Evolutionary conservation across 2,329 filamentous ascomycete genomes (phyloP), one percentile per base, ranked within the genome.

Genomic region (Fusarium pseudocircinatum): DNA sequence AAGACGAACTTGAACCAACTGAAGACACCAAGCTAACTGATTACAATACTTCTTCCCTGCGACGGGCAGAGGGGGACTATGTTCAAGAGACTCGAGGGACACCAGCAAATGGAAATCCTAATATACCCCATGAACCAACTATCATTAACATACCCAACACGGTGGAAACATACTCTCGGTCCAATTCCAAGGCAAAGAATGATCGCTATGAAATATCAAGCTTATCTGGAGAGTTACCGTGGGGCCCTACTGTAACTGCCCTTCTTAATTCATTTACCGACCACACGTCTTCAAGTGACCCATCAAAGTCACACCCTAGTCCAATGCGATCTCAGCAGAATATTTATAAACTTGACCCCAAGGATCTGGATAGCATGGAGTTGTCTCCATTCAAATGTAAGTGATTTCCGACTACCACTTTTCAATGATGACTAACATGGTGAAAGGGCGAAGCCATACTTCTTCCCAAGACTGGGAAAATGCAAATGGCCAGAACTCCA

Each of bases 311-410:
- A 60, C 79, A 79, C 39, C 75, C 81, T 13, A 83, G 81, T 53
- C 80, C 79, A 14, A 73, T 67, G 28, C 70, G 72, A 20, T 79
- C 81, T 13, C 73, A 70, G 26, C 63, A 69, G 9, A 75, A 78
- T 36, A 54, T 78, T 32, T 78, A 81, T 60, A 74, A 70, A 56
- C 74, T 83, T 18, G 79, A 77, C 18, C 63, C 75, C 15, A 74
- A 78, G 61, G 82, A 83, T 32, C 67, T 84, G 4, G 75, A 83
- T 49, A 81, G 73, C 14, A 77, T 84, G 46, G 77, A 82, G 39
- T 60, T 82, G 26, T 82, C 80, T 7, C 81, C 82, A 24, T 81
- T 83, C 46, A 76, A 72, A 39, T 80, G 83, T 82, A 57, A 67
- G 81, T 69, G 26, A 13, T 30, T 11, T 3, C 12, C 14, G 6